These are phyloP conservation scores for Solanum infundibuliforme DNA, from an alignment of 257 asterid genomes.

Conservation along the genomic window DNA sequence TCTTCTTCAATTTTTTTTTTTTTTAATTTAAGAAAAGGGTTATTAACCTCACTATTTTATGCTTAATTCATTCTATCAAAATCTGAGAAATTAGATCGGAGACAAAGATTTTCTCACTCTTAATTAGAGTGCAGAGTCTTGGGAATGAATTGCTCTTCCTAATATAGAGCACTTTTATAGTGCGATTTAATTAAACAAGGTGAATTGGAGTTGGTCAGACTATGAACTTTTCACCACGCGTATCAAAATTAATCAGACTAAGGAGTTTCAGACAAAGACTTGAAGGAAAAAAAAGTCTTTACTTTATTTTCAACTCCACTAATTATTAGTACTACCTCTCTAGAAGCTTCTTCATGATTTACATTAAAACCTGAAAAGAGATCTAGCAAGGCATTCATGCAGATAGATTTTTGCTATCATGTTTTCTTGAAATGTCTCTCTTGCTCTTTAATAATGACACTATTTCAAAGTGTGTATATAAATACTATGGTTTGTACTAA, in stretches of 20 bases:
- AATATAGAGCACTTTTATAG: neutral
- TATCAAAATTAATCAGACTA: neutral
- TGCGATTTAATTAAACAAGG: neutral
- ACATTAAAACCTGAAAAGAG: slow-evolving; percentile 1
- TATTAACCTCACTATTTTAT: neutral
- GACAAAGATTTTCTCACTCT: neutral
- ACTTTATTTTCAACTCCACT: neutral
- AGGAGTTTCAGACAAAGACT: neutral
- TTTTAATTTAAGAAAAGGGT: neutral
- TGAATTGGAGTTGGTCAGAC: neutral
- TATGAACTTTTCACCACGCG: neutral
- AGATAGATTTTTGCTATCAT: neutral
- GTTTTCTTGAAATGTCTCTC: neutral
- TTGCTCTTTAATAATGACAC: neutral
- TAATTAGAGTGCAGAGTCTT: neutral
- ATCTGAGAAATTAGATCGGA: neutral
- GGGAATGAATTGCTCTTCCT: neutral
- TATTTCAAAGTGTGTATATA: neutral
- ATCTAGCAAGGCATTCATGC: slow-evolving; percentile 6
- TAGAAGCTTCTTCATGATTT: slow-evolving; percentile 12
- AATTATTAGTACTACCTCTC: neutral
- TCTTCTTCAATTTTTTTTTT: neutral
- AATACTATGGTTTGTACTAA: neutral
- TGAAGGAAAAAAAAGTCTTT: neutral
- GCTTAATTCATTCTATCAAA: neutral